Evolutionary conservation across 1,139 yeast species (phyloP).

Genomic region (Suhomyces anneliseae): DNA sequence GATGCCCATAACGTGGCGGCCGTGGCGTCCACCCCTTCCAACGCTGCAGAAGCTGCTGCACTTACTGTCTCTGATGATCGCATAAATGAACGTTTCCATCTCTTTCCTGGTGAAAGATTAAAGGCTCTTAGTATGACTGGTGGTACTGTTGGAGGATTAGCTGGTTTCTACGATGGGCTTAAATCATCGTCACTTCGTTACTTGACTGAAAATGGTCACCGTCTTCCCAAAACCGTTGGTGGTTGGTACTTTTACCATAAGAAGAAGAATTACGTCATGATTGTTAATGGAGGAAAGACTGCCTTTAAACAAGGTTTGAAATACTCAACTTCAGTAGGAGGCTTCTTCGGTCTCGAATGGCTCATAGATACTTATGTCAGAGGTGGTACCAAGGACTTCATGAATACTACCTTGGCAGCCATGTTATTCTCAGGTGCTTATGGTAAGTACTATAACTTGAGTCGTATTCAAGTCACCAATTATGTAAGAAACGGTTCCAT

Average conservation of each 20-base stretch:
- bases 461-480: conserved; percentile 46
- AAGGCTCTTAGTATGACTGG: conserved; percentile 36
- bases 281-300: conserved; percentile 50
- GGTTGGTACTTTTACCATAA: conserved; percentile 92
- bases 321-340: conserved; percentile 47
- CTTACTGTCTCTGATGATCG: conserved; percentile 4
- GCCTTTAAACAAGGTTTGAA: conserved; percentile 48
- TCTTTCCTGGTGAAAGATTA: conserved; percentile 38
- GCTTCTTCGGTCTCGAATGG: conserved; percentile 64
- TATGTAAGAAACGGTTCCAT: conserved; percentile 54
- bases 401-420: conserved; percentile 61
- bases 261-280: conserved; percentile 75
- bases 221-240: conserved; percentile 74
- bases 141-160: conserved; percentile 56
- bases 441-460: conserved; percentile 46
- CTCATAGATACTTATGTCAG: conserved; percentile 51
- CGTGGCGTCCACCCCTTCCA: background rate
- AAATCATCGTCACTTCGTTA: conserved; percentile 57
- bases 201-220: conserved; percentile 78
- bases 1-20: background rate
- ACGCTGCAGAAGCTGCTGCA: too few relatives aligned
- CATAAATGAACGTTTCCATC: conserved; percentile 41
- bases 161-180: conserved; percentile 67
- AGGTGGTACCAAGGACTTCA: conserved; percentile 54
- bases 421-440: conserved; percentile 52